Evolutionary conservation across 176 grass and related monocot genomes (phyloP).

Genomic region (Oryza brachyantha): DNA sequence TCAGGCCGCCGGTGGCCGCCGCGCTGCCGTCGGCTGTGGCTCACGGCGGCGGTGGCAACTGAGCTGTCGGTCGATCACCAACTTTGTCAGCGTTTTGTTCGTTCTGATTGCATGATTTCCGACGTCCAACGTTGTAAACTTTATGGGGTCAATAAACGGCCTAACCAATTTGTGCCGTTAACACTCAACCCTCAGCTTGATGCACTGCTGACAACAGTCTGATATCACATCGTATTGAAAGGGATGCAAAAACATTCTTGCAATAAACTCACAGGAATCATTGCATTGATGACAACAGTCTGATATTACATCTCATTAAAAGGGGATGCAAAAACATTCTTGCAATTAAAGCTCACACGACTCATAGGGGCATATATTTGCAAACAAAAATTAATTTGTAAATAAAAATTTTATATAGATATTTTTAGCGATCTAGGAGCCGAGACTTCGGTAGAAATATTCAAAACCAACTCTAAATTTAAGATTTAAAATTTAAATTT

Average conservation of each 20-base stretch:
- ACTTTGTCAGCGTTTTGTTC: neutral
- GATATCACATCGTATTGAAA: neutral
- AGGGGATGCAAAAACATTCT: no score
- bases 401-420: no score
- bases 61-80: neutral
- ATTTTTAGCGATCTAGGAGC: no score
- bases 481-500: no score
- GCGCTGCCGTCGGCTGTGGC: neutral
- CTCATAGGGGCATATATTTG: no score
- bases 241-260: neutral
- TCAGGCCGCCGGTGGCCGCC: neutral
- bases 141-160: slow-evolving; percentile 5
- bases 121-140: neutral
- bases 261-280: no score
- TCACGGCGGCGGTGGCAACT: neutral
- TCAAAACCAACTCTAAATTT: no score
- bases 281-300: neutral
- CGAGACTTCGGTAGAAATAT: no score
- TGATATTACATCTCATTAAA: neutral
- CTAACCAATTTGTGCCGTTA: neutral
- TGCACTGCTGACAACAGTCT: neutral
- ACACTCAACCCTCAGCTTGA: neutral
- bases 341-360: no score
- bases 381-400: no score
- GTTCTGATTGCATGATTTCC: neutral